phyloP scores from a whole-genome alignment of 805 yeast species.

The Yamadazyma takamatsuzukensis region DNA sequence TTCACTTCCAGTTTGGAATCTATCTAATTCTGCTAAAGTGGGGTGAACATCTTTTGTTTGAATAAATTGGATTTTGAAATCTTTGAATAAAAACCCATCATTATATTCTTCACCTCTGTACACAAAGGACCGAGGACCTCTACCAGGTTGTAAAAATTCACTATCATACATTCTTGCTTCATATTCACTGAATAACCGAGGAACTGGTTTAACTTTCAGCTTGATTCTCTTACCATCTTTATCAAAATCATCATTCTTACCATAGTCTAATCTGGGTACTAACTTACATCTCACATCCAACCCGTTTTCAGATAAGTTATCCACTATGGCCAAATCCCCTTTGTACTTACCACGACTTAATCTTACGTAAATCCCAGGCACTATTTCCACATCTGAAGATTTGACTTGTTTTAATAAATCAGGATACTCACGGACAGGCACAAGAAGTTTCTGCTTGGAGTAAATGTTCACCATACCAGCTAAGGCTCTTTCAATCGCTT shows the following conservation, averaged over 20 bases:
- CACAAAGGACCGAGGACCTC: conserved; percentile 56
- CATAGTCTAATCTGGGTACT: conserved; percentile 93
- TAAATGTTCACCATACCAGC: conserved; percentile 88
- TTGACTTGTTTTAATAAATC: conserved; percentile 86
- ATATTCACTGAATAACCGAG: conserved; percentile 79
- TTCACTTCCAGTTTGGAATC: conserved; percentile 67
- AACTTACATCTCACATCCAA: conserved; percentile 90
- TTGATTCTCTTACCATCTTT: conserved; percentile 43
- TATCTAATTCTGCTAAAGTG: conserved; percentile 79
- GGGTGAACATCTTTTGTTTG: conserved; percentile 84
- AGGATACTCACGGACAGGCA: conserved; percentile 94
- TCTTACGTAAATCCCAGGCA: conserved; percentile 91
- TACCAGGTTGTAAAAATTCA: conserved; percentile 62
- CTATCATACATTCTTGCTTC: conserved; percentile 87
- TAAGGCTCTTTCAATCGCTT: conserved; percentile 85
- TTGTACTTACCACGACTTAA: conserved; percentile 87
- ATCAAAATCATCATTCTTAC: conserved; percentile 56
- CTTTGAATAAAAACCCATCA: conserved; percentile 84
- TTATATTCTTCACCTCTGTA: conserved; percentile 86
- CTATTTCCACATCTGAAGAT: conserved; percentile 80
- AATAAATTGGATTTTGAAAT: conserved; percentile 76
- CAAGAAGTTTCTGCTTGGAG: conserved; percentile 67
- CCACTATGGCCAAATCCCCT: conserved; percentile 90
- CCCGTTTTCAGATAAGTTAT: conserved; percentile 90
- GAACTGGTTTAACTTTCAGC: conserved; percentile 73